Percentiles rank a stretch among this genome's conserved stretches.
phyloP scores from a whole-genome alignment of 1,139 yeast genomes.

The Diutina scorzettiae region DNA sequence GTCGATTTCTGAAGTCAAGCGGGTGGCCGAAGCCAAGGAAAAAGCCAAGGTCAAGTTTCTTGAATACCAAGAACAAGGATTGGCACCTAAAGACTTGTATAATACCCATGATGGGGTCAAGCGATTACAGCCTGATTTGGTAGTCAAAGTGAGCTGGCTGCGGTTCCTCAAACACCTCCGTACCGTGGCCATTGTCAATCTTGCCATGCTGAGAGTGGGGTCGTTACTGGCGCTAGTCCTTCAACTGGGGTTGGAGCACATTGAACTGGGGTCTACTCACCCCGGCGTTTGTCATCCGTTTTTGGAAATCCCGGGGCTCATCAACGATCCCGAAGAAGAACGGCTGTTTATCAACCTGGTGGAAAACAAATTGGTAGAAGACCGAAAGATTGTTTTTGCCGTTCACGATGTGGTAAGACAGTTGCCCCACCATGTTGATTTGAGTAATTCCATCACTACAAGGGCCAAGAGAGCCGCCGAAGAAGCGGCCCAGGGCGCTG shows the following conservation, averaged over 20 bases:
- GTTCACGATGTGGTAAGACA: constrained; percentile 41
- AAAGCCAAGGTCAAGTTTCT: constrained; percentile 37
- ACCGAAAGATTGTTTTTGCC: constrained; percentile 31
- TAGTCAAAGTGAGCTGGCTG: constrained; percentile 52
- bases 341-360: constrained; percentile 16
- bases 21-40: constrained; percentile 53
- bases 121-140: constrained; percentile 35
- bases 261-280: constrained; percentile 47
- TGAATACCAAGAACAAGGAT: constrained; percentile 18
- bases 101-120: constrained; percentile 21
- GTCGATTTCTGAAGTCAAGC: constrained; percentile 47
- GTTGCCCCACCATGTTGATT: constrained; percentile 32
- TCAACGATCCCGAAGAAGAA: constrained; percentile 30
- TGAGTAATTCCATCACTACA: constrained; percentile 37
- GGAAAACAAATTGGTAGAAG: constrained; percentile 29
- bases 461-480: constrained; percentile 20
- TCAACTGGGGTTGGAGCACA: constrained; percentile 38
- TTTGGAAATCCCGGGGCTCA: constrained; percentile 23
- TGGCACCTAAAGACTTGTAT: constrained; percentile 19
- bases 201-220: constrained; percentile 65
- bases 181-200: constrained; percentile 46
- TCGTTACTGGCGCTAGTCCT: constrained; percentile 55
- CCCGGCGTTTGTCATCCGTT: constrained; percentile 16
- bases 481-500: constrained; percentile 13
- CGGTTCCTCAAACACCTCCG: constrained; percentile 61